Evolutionary conservation across 2,329 filamentous ascomycete genomes (phyloP), one percentile per base, ranked within the genome.

Genomic region (Pseudogymnoascus pannorum): DNA sequence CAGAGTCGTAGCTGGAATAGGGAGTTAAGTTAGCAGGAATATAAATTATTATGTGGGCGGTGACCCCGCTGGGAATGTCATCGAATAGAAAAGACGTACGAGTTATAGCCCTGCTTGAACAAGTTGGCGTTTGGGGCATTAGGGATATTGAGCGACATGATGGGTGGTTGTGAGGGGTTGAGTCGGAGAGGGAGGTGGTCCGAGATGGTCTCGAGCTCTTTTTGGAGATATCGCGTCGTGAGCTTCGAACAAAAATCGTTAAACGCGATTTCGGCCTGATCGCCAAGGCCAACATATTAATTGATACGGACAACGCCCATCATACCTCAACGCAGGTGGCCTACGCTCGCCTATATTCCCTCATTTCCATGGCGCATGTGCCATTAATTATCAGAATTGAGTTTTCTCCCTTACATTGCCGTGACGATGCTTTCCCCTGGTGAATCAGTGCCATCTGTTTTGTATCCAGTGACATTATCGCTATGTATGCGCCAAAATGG

Each of bases 81-180:
- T 7, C 7, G 44, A 51, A 26, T 16, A 3, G 22, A 33, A 33
- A 8, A 40, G 29, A 61, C 40, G 24, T n/a, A 33, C 35, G 38
- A 61, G 42, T 92, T 92, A 79, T 99, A 99, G 71, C 93, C 93
- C 71, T 87, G 82, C 82, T 97, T 97, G 84, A 99, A 97, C 40
- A 97, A 85, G 75, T 89, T 89, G 72, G 89, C 83, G 76, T 97
- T 96, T 65, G 94, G 94, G 70, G 94, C 93, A 76, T 87, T 91
- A 66, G 94, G 94, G 74, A 99, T 95, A 74, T 92, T 91, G 75
- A 99, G 86, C 78, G 94, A 99, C 94, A 99, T 97, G 57, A 58
- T 58, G 31, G 57, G 33, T 36, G 57, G 31, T 38, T 58, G 31
- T 24, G 31, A 38, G 36, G 31, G 57, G 31, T 58, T 58, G 31